Evolutionary conservation across 2,329 filamentous ascomycete genomes (phyloP).

Genomic region (Huntiella savannae): DNA sequence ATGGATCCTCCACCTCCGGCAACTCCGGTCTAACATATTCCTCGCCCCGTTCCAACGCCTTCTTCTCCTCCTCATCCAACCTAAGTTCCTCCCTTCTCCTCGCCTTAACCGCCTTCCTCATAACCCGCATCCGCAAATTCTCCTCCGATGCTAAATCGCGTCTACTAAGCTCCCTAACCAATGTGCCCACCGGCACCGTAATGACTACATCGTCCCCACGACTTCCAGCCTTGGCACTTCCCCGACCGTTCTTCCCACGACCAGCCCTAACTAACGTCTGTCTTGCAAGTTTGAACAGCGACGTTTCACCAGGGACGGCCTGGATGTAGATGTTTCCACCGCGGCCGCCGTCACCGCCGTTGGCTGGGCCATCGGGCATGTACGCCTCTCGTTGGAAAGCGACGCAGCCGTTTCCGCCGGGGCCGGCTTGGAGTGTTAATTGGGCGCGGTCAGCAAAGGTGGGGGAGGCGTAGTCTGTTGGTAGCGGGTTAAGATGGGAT

Average conservation of each 20-base stretch:
- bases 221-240: slow-evolving; percentile 52
- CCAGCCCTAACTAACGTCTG: slow-evolving; percentile 56
- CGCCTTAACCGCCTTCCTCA: slow-evolving; percentile 18
- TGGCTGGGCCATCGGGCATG: slow-evolving; percentile 71
- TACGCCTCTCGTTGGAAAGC: slow-evolving; percentile 88
- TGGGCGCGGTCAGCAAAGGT: slow-evolving; percentile 77
- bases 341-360: slow-evolving; percentile 83
- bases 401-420: slow-evolving; percentile 79
- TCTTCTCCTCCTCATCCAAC: slow-evolving; percentile 19
- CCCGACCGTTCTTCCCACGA: slow-evolving; percentile 59
- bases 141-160: slow-evolving; percentile 61
- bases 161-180: slow-evolving; percentile 65
- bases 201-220: slow-evolving; percentile 76
- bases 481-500: slow-evolving; percentile 57
- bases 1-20: slow-evolving; percentile 15
- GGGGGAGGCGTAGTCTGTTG: slow-evolving; percentile 65
- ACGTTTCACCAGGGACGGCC: slow-evolving; percentile 77
- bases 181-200: slow-evolving; percentile 79
- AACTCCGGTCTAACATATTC: slow-evolving; percentile 10
- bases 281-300: slow-evolving; percentile 74
- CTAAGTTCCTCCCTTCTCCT: slow-evolving; percentile 16
- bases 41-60: slow-evolving; percentile 9
- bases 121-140: slow-evolving; percentile 19
- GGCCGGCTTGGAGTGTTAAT: slow-evolving; percentile 57
- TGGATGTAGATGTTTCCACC: slow-evolving; percentile 92